Percentiles rank a stretch among this genome's conserved stretches.
Evolutionary conservation across 2,329 filamentous ascomycete species (phyloP).

Genomic region (Cercospora citrullina): DNA sequence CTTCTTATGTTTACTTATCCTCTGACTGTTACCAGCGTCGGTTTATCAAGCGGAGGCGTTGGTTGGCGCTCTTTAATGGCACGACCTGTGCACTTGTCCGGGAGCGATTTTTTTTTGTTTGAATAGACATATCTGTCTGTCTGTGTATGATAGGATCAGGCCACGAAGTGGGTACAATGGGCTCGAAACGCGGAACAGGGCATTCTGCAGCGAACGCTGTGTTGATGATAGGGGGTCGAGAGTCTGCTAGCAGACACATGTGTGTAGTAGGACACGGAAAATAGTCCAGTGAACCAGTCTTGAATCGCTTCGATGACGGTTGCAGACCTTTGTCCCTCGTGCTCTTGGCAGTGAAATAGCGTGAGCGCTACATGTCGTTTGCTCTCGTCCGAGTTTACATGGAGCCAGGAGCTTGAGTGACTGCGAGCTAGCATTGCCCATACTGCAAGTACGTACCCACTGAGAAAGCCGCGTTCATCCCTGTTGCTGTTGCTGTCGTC

Average conservation of each 20-base stretch:
- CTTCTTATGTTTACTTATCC: background rate
- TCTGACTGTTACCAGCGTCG: slow-evolving; percentile 13
- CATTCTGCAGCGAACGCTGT: background rate
- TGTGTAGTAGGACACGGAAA: background rate
- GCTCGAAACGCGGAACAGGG: background rate
- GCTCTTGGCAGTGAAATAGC: background rate
- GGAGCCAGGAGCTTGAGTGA: background rate
- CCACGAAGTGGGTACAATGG: background rate
- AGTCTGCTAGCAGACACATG: background rate
- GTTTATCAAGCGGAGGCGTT: slow-evolving; percentile 9
- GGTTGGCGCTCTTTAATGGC: slow-evolving; percentile 5
- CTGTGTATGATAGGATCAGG: slow-evolving; percentile 8
- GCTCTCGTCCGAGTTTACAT: background rate
- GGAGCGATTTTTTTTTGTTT: slow-evolving; percentile 16
- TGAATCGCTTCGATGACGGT: background rate
- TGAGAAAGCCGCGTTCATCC: background rate
- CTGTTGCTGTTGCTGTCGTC: background rate
- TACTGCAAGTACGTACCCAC: too few species aligned
- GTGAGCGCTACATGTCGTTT: background rate
- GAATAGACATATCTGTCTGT: slow-evolving; percentile 17
- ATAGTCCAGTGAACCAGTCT: background rate
- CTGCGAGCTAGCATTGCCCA: slow-evolving; percentile 1
- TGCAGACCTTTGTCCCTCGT: background rate
- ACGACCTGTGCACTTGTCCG: slow-evolving; percentile 1
- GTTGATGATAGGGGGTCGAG: background rate